phyloP scores from a whole-genome alignment of 2,329 filamentous ascomycete species.

The Talaromyces sp. region DNA sequence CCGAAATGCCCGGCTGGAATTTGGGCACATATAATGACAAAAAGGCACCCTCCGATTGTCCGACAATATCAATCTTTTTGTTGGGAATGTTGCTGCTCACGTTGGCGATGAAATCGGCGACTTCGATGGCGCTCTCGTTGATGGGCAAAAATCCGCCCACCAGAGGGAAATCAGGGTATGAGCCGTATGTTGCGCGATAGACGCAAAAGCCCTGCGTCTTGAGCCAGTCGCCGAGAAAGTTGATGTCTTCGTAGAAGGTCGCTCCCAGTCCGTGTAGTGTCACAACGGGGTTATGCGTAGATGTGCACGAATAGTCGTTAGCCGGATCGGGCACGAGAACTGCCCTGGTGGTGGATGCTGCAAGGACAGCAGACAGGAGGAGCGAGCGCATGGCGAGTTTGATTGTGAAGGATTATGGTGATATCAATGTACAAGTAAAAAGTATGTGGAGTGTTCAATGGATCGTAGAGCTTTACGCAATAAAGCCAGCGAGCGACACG shows the following conservation, averaged over 20 bases:
- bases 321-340: constrained; percentile 8
- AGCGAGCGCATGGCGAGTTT: not conserved
- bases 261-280: constrained; percentile 33
- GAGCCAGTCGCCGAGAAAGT: constrained; percentile 30
- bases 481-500: not conserved
- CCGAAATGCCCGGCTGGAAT: constrained; percentile 24
- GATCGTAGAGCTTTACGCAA: not conserved
- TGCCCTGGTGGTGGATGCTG: constrained; percentile 1
- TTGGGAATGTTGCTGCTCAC: constrained; percentile 32
- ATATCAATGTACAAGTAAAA: not conserved
- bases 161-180: constrained; percentile 29
- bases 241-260: constrained; percentile 33
- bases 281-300: constrained; percentile 27
- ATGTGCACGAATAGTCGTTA: constrained; percentile 30
- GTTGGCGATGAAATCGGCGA: constrained; percentile 34
- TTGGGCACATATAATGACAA: constrained; percentile 37
- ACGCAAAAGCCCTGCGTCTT: constrained; percentile 37
- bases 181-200: constrained; percentile 38
- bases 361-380: not conserved
- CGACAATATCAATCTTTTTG: constrained; percentile 36
- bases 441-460: not conserved
- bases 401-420: not conserved
- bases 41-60: constrained; percentile 41
- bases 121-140: constrained; percentile 32
- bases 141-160: constrained; percentile 35